Base-by-base conservation (phyloP, 768 basidiomycete species). In the Lactifluus subvellereus region DNA sequence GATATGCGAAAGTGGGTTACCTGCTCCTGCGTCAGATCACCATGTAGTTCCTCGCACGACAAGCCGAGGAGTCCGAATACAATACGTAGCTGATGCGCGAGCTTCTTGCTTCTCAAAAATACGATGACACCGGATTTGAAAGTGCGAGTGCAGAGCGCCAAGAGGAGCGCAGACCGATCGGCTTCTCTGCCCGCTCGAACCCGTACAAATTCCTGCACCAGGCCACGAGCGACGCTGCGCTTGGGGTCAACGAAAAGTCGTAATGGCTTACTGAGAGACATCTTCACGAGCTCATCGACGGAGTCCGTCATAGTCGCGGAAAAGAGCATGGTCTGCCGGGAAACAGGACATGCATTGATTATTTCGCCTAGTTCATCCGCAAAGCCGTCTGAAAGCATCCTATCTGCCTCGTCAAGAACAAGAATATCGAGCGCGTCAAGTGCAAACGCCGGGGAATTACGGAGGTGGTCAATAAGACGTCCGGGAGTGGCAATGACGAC, bases 271-370 rank as follows among this genome's bases (percentile, higher is more conserved):
- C 93, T 89, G 54, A 98, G 77, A 13, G 91, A 92, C 82, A 98
- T 88, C 70, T 86, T 87, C 61, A 98, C 90, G 53, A 99, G 82
- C 71, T 94, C 88, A 69, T 97, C 92, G 9, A 98, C 89, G 1
- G 90, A 89, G 74, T 99, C 97, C 4, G 95, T 98, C 90, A 98
- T 98, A 1, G 97, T 99, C 2, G 97, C 97, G 0, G 94, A 97
- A 76, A 99, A 99, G 42, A 99, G 80, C 94, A 99, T 96, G 4
- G 97, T 98, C 73, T 98, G 97, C 42, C 97, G 84, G 30, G 89
- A 88, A 22, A 75, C 74, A 2, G 94, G 94, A 72, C 94, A 97
- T 18, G 90, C 83, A 69, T 87, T 88, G 75, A 98, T 86, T 69
- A 99, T 97, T 75, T 99, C 97, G 18, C 84, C 78, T 38, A 99